Conservation (phyloP, 305 asterid genomes). For the Withania somnifera region DNA sequence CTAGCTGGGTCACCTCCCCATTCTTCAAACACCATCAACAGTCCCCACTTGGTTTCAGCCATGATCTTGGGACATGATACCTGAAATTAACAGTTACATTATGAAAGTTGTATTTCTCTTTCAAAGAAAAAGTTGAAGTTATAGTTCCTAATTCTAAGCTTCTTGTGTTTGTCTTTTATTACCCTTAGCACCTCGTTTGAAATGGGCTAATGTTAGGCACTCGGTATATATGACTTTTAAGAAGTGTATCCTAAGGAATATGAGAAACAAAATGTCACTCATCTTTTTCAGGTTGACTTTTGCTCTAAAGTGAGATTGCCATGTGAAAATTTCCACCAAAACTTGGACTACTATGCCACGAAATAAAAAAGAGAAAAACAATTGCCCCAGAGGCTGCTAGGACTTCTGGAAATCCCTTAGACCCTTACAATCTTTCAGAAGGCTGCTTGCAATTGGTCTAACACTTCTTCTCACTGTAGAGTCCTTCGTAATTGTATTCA, state of each 20-base stretch:
- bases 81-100: conserved; percentile 20
- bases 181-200: background rate
- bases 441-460: conserved; percentile 56
- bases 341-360: background rate
- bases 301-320: background rate
- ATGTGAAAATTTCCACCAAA: background rate
- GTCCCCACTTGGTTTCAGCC: conserved; percentile 71
- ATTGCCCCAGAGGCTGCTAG: background rate
- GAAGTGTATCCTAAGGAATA: background rate
- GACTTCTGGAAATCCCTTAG: background rate
- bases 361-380: background rate
- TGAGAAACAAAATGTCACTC: background rate
- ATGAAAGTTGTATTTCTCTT: background rate
- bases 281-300: background rate
- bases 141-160: background rate
- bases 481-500: conserved; percentile 57
- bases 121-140: background rate
- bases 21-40: conserved; percentile 82
- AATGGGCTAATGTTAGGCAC: background rate
- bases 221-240: background rate
- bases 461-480: conserved; percentile 56
- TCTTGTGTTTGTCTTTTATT: background rate
- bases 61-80: conserved; percentile 90
- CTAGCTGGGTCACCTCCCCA: conserved; percentile 73
- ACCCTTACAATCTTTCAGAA: conserved; percentile 72